These are phyloP conservation scores for Lotmaria passim DNA, from an alignment of 208 protist genomes.

Conservation along the genomic window DNA sequence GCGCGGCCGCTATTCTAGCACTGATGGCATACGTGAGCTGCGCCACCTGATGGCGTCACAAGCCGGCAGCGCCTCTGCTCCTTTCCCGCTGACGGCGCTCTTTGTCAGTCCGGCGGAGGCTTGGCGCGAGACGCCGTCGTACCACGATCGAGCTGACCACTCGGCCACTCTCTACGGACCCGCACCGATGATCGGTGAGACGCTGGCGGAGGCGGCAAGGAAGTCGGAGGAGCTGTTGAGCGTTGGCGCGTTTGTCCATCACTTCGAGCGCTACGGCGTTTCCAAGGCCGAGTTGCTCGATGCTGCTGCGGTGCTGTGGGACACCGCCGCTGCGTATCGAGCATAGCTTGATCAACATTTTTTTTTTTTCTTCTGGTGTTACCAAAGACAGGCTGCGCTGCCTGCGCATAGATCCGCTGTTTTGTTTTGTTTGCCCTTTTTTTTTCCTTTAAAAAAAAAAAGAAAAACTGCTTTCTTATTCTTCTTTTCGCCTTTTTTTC, in stretches of 20 bases:
- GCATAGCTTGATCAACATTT: too few relatives aligned
- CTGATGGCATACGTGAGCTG: slow-evolving; percentile 58
- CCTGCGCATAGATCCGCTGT: neutral
- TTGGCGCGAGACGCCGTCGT: slow-evolving; percentile 24
- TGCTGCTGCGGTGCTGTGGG: slow-evolving; percentile 52
- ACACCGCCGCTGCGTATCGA: slow-evolving; percentile 60
- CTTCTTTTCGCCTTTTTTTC: too few relatives aligned
- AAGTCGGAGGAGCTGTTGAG: slow-evolving; percentile 54
- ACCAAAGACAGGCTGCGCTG: too few relatives aligned
- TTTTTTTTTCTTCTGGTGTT: slow-evolving; percentile 9
- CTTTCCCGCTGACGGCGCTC: slow-evolving; percentile 49
- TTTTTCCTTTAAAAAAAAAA: too few relatives aligned
- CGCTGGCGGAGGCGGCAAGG: slow-evolving; percentile 36
- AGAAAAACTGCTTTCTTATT: too few relatives aligned
- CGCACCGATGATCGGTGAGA: slow-evolving; percentile 43
- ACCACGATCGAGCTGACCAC: slow-evolving; percentile 24
- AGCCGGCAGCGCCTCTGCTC: neutral
- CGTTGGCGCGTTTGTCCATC: slow-evolving; percentile 73
- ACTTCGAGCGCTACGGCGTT: slow-evolving; percentile 74
- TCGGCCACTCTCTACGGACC: slow-evolving; percentile 61
- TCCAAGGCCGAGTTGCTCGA: slow-evolving; percentile 51
- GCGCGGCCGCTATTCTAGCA: slow-evolving; percentile 40
- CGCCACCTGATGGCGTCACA: slow-evolving; percentile 42
- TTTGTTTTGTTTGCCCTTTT: slow-evolving; percentile 4
- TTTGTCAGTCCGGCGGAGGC: slow-evolving; percentile 39